Evolutionary conservation across 148 eudicot genomes (phyloP).

Genomic region (Rhododendron henanense): DNA sequence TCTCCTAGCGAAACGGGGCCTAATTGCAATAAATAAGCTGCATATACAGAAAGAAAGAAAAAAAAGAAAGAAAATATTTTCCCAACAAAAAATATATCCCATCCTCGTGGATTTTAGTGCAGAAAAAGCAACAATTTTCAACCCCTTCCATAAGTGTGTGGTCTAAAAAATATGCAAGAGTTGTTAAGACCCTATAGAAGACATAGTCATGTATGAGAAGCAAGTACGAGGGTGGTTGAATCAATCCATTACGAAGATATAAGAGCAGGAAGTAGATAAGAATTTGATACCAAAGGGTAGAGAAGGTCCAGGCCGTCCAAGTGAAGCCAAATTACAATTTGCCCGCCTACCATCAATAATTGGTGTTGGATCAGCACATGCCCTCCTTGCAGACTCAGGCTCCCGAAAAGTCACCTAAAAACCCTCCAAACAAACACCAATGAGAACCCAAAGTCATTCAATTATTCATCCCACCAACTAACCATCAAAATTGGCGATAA

Average conservation of each 20-base stretch:
- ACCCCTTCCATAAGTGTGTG: background rate
- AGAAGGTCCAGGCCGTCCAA: constrained; percentile 81
- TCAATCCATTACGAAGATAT: background rate
- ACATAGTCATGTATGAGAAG: background rate
- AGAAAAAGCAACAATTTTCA: background rate
- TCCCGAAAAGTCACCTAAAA: constrained; percentile 94
- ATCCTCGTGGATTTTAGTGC: background rate
- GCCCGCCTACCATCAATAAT: constrained; percentile 94
- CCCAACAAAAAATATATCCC: background rate
- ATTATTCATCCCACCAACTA: constrained; percentile 1
- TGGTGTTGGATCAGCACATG: constrained; percentile 88
- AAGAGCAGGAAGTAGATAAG: constrained; percentile 2
- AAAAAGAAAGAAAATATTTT: background rate
- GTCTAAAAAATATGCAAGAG: background rate
- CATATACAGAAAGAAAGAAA: background rate
- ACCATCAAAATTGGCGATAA: background rate
- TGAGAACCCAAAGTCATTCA: constrained; percentile 30
- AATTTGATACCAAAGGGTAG: constrained; percentile 42
- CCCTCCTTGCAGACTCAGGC: constrained; percentile 89
- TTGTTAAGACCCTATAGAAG: background rate
- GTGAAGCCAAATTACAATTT: constrained; percentile 92
- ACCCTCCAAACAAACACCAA: constrained; percentile 60
- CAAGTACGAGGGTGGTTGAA: background rate
- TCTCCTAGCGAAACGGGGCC: too few species aligned
- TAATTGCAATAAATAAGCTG: background rate